phyloP scores from a whole-genome alignment of 257 asterid species.

The Petrea volubilis region DNA sequence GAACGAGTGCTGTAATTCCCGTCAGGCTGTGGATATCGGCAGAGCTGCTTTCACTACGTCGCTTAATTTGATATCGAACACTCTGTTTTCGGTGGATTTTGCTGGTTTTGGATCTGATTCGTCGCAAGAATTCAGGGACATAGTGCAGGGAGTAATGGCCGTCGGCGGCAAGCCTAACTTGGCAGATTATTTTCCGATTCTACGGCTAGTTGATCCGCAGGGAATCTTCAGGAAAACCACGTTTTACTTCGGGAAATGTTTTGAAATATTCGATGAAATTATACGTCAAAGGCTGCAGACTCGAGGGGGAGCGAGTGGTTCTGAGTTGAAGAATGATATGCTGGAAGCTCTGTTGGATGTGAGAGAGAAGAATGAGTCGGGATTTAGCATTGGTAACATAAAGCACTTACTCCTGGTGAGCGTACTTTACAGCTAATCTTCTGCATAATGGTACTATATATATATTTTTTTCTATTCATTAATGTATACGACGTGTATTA shows the following conservation, averaged over 20 bases:
- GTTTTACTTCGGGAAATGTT: not conserved
- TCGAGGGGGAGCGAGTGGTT: not conserved
- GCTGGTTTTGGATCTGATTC: conserved; percentile 15
- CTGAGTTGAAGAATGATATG: conserved; percentile 14
- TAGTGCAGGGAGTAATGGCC: conserved; percentile 9
- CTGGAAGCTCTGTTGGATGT: conserved; percentile 34
- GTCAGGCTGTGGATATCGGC: conserved; percentile 21
- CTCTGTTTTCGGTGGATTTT: conserved; percentile 26
- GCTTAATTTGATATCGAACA: conserved; percentile 25
- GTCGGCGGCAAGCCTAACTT: not conserved
- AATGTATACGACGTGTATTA: no score
- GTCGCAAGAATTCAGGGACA: conserved; percentile 21
- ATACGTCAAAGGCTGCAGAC: conserved; percentile 8
- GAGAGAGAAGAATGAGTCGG: not conserved
- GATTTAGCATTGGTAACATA: conserved; percentile 10
- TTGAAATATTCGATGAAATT: conserved; percentile 22
- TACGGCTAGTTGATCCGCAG: conserved; percentile 21
- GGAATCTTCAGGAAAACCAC: conserved; percentile 1
- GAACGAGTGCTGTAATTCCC: not conserved
- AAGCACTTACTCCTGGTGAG: conserved; percentile 26
- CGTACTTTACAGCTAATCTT: not conserved
- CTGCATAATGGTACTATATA: no score
- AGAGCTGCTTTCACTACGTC: conserved; percentile 26
- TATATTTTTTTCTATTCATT: no score
- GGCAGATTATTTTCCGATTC: conserved; percentile 26